A percentile compares a stretch with the other conserved stretches of the same genome.
Conservation (phyloP, 495 filamentous ascomycete species). For the Penicillium paradoxum region DNA sequence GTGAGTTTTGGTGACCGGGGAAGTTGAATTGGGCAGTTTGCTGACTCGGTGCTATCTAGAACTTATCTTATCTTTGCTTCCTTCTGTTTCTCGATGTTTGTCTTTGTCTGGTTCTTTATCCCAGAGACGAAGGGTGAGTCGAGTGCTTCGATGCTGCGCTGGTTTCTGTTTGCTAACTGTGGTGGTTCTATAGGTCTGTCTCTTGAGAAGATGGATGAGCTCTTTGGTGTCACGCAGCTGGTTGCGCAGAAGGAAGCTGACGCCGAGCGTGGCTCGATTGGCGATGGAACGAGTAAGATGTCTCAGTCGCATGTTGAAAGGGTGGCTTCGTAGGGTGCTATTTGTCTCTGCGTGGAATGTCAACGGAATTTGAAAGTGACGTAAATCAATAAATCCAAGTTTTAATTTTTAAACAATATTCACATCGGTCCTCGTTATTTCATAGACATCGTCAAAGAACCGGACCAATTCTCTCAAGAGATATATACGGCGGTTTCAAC, state of each 20-base stretch:
- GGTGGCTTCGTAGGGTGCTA: neutral
- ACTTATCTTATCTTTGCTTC: slow-evolving; percentile 40
- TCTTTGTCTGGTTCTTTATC: slow-evolving; percentile 68
- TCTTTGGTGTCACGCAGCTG: slow-evolving; percentile 46
- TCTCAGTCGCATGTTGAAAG: slow-evolving; percentile 10
- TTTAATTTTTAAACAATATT: neutral
- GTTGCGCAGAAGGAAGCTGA: slow-evolving; percentile 19
- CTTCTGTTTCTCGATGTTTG: slow-evolving; percentile 63
- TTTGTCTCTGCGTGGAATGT: neutral
- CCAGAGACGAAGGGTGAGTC: slow-evolving; percentile 65
- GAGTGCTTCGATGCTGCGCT: neutral
- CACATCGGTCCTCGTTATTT: slow-evolving; percentile 17
- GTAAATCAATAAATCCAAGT: too few species aligned
- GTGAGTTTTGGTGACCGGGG: slow-evolving; percentile 15
- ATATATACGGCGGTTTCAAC: slow-evolving; percentile 10
- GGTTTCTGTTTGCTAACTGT: neutral
- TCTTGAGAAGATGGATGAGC: slow-evolving; percentile 46
- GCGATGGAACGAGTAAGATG: slow-evolving; percentile 6
- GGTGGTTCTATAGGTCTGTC: slow-evolving; percentile 25
- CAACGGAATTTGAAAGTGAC: neutral
- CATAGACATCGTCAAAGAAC: slow-evolving; percentile 15
- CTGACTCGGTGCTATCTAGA: slow-evolving; percentile 13
- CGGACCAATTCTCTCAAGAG: neutral
- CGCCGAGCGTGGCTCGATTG: slow-evolving; percentile 10
- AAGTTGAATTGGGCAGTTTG: slow-evolving; percentile 40